Evolutionary conservation across 1,284 basidiomycete genomes (phyloP), one percentile per base, ranked within the genome.

Genomic region (Pseudozyma pruni): DNA sequence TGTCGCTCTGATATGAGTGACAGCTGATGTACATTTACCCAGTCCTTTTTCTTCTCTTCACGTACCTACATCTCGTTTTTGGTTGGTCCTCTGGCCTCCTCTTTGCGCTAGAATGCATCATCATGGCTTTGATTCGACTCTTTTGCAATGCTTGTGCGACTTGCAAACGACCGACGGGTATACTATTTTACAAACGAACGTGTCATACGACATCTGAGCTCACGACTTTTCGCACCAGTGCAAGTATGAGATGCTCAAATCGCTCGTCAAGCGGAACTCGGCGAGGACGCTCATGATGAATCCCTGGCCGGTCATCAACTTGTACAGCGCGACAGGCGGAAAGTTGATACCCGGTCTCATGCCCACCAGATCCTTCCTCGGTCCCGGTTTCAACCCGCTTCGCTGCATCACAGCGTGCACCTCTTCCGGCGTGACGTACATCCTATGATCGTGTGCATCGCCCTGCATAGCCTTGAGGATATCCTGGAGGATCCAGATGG

Each of bases 401-500:
- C 13, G 7, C 10, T n/a, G 35, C 54, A 69, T 61, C n/a, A 42
- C 41, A 0, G 14, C 20, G 10, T 64, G 42, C 0, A 47, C 51
- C 40, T 73, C 60, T 1, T 34, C 8, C 2, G 70, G 70, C 7
- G 54, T 58, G 22, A 71, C 44, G 55, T 63, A 74, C 13, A 74
- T 31, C 1, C 59, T n/a, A 40, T 70, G 70, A 23, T 74, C 72
- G 53, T 74, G 72, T 1, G 64, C 58, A n/a, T 72, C 68, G 20
- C 60, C 52, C 22, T 72, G 72, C 50, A 75, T 66, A 8, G 59
- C 60, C 1, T 34, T 27, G 14, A 75, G 54, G 0, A 67, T 8
- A 9, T 68, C 55, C 34, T 75, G 72, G 1, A 66, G 50, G 25
- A 75, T 63, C 45, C 56, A 58, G 25, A 75, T 68, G n/a, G 63